Evolutionary conservation across 345 rosid species (phyloP).

Genomic region (Ceriops tagal): DNA sequence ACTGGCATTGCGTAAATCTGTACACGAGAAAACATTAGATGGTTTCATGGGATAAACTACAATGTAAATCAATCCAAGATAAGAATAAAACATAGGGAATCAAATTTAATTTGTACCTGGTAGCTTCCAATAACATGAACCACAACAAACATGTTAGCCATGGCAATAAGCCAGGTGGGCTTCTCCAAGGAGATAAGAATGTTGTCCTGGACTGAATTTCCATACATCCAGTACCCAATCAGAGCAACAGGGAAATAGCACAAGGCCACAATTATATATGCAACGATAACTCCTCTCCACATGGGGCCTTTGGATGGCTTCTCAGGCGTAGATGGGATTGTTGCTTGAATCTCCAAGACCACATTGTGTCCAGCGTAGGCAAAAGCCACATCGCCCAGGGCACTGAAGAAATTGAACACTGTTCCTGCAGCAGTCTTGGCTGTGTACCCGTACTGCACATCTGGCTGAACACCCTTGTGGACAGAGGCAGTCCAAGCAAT

Average conservation of each 20-base stretch:
- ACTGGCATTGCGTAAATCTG: constrained; percentile 34
- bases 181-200: constrained; percentile 28
- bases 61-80: not conserved
- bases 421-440: constrained; percentile 18
- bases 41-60: not conserved
- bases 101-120: constrained; percentile 15
- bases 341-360: constrained; percentile 37
- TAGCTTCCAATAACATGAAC: constrained; percentile 36
- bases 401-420: constrained; percentile 25
- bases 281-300: constrained; percentile 35
- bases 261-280: constrained; percentile 31
- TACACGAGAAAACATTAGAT: not conserved
- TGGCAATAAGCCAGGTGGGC: constrained; percentile 30
- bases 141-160: constrained; percentile 33
- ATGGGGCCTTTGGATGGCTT: constrained; percentile 32
- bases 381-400: constrained; percentile 30
- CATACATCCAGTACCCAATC: constrained; percentile 29
- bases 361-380: constrained; percentile 38
- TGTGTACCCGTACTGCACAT: constrained; percentile 26
- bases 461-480: constrained; percentile 29
- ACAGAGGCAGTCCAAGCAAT: constrained; percentile 31
- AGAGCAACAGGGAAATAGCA: constrained; percentile 36
- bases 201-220: constrained; percentile 27
- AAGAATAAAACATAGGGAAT: not conserved
- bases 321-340: constrained; percentile 34